phyloP scores from a whole-genome alignment of 176 grass and related monocot species.

The Leersia perrieri region DNA sequence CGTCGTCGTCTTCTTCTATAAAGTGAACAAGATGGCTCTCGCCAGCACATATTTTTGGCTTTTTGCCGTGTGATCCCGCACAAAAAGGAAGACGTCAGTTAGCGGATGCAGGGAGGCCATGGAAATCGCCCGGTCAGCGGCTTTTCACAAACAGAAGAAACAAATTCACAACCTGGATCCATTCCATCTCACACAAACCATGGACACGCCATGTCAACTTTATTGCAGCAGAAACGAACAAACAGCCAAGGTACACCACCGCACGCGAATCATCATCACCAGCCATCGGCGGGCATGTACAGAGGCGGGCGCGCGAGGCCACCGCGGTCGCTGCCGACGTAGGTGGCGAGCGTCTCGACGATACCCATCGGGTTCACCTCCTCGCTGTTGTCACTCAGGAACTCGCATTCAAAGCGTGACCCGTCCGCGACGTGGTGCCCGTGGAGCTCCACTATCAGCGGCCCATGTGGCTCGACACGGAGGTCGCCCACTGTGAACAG shows the following conservation, averaged over 20 bases:
- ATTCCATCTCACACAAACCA: not conserved
- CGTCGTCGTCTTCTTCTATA: not conserved
- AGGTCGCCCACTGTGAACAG: not conserved
- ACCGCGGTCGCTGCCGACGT: not conserved
- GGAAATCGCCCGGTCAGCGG: not conserved
- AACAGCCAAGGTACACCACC: too few relatives aligned
- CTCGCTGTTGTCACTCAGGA: not conserved
- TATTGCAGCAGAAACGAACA: not conserved
- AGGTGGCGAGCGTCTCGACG: not conserved
- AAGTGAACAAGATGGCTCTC: not conserved
- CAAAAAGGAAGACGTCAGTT: too few relatives aligned
- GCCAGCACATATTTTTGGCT: not conserved
- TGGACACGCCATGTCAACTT: not conserved
- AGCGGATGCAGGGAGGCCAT: not conserved
- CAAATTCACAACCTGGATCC: not conserved
- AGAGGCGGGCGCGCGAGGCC: not conserved
- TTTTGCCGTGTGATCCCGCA: too few relatives aligned
- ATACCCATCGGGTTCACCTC: not conserved
- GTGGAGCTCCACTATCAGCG: not conserved
- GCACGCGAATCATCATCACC: too few relatives aligned
- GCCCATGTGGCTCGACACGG: not conserved
- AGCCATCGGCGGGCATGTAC: not conserved
- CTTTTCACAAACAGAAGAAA: not conserved
- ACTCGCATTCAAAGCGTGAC: too few relatives aligned
- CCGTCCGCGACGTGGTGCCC: not conserved